These are phyloP conservation scores for Globisporangium iwayamae DNA, from an alignment of 352 stramenopile genomes.

Conservation along the genomic window DNA sequence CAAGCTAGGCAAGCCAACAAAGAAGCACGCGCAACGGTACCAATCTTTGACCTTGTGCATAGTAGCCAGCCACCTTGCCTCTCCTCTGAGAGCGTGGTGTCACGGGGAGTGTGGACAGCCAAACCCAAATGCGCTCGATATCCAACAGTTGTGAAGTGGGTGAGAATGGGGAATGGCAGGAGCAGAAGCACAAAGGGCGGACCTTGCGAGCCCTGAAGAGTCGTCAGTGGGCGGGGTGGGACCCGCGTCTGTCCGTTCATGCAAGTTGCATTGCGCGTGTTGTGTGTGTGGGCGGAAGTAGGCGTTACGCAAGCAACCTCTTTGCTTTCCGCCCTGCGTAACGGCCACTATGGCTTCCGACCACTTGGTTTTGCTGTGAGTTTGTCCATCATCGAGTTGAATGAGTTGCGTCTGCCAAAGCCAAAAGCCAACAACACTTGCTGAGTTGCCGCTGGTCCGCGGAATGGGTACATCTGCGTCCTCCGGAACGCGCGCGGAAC, in stretches of 20 bases:
- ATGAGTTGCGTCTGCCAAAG: not conserved
- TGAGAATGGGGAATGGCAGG: not conserved
- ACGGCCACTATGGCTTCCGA: not conserved
- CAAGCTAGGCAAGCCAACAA: no score
- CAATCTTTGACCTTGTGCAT: no score
- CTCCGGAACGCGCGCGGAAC: conserved; percentile 11
- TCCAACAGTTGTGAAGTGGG: not conserved
- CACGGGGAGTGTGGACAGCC: no score
- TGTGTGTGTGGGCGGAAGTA: not conserved
- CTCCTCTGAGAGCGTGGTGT: no score
- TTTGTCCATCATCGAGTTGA: not conserved
- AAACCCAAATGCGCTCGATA: no score
- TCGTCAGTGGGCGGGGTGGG: not conserved
- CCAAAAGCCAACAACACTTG: no score
- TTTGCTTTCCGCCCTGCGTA: conserved; percentile 2
- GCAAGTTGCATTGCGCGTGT: not conserved
- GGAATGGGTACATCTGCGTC: conserved; percentile 7
- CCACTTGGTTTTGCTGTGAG: not conserved
- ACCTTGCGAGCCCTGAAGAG: not conserved
- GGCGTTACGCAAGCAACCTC: not conserved
- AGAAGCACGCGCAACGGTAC: no score
- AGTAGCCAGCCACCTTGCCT: no score
- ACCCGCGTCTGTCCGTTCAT: not conserved
- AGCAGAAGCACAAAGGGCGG: conserved; percentile 2
- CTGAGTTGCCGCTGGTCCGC: conserved; percentile 2